These are phyloP conservation scores for Candida golubevii DNA, from an alignment of 805 yeast genomes.

Conservation along the genomic window DNA sequence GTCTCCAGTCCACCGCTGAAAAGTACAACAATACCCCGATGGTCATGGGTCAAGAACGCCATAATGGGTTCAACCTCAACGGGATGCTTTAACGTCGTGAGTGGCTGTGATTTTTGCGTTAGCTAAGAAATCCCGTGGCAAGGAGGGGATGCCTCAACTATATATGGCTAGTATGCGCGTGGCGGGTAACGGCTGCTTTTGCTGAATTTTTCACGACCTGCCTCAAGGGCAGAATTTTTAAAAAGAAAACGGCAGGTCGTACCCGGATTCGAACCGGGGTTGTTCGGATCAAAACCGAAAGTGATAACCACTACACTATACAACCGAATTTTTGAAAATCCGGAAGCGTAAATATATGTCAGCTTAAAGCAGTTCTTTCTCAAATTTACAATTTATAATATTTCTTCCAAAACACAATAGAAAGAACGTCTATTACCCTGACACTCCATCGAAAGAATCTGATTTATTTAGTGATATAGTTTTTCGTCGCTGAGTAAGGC, in stretches of 20 bases:
- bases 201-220: too few relatives aligned
- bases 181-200: slow-evolving; percentile 28
- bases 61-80: slow-evolving; percentile 63
- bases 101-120: slow-evolving; percentile 67
- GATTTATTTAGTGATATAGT: too few relatives aligned
- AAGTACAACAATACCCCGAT: slow-evolving; percentile 49
- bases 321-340: slow-evolving; percentile 22
- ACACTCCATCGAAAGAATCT: too few relatives aligned
- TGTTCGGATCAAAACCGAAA: slow-evolving; percentile 76
- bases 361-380: too few relatives aligned
- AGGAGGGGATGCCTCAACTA: slow-evolving; percentile 1
- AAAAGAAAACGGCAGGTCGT: slow-evolving; percentile 44
- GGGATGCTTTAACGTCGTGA: slow-evolving; percentile 59
- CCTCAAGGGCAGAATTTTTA: too few relatives aligned
- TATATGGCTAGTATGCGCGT: slow-evolving; percentile 9
- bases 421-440: too few relatives aligned
- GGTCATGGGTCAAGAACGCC: slow-evolving; percentile 72
- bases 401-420: too few relatives aligned
- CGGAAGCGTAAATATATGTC: too few relatives aligned
- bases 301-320: slow-evolving; percentile 82
- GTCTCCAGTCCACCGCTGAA: slow-evolving; percentile 57
- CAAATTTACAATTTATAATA: too few relatives aligned
- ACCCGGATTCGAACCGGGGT: slow-evolving; percentile 88
- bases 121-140: slow-evolving; percentile 15
- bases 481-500: too few relatives aligned